Conservation (phyloP, 345 rosid species). For the Erucastrum elatum region DNA sequence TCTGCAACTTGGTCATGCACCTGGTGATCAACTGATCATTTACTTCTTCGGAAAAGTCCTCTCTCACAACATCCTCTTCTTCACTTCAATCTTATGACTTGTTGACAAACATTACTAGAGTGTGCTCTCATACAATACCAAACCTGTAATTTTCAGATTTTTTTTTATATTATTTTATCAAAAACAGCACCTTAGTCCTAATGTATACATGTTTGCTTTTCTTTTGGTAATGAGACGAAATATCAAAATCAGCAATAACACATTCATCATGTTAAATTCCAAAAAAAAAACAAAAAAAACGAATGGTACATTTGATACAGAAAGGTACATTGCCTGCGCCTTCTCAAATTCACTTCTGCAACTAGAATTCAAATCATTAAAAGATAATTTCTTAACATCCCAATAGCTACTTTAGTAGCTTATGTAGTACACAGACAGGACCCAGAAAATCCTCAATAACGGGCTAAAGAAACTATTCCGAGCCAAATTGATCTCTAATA, state of each 20-base stretch:
- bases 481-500: constrained; percentile 28
- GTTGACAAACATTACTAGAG: neutral
- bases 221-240: neutral
- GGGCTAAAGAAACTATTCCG: constrained; percentile 10
- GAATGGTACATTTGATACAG: constrained; percentile 10
- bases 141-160: neutral
- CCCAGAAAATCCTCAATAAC: neutral
- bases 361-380: neutral
- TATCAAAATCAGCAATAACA: no score
- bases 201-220: neutral
- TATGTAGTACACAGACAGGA: constrained; percentile 7
- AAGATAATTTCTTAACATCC: neutral
- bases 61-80: no score
- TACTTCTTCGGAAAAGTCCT: no score
- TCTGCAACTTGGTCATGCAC: no score
- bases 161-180: neutral
- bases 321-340: constrained; percentile 9
- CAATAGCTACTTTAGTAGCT: constrained; percentile 14
- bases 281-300: neutral
- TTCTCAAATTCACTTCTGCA: constrained; percentile 20
- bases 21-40: no score
- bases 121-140: neutral
- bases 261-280: neutral
- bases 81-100: no score
- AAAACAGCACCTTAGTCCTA: neutral